Base-by-base conservation (phyloP, 1,139 yeast genomes). In the Pichia sp. region DNA sequence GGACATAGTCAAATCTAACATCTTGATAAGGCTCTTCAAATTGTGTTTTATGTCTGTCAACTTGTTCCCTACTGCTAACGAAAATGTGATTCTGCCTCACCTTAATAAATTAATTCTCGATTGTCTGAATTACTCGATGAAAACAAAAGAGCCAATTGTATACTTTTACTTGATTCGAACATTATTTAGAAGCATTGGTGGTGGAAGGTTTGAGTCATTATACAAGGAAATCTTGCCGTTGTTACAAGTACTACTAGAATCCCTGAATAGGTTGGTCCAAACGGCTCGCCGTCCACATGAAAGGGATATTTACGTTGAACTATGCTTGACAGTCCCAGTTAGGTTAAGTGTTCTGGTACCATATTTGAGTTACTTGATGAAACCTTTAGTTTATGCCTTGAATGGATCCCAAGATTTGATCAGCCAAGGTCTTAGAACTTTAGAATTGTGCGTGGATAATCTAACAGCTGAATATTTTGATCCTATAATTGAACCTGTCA, bases 381-480 rank as follows among this genome's bases (percentile, higher is more conserved):
- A 91, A 58, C 99, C 99, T 0, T 75, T 95, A 53, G 97, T 92
- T 0, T 81, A 84, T 63, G 98, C 99, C 0, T 75, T 95, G 57
- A 88, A 89, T 66, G 97, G 97, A 0, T 79, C 92, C 1, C 96
- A 87, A 58, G 99, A 95, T 61, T 78, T 93, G 52, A 95, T 92
- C 1, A 85, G 93, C 55, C 99, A 93, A 71, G 99, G 99, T 46
- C 75, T 95, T 60, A 78, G 98, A 60, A 93, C 98, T 0, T 79
- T 95, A 56, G 99, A 95, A 65, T 77, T 93, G n/a, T 93, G 99
- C 66, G 97, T 95, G 31, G 99, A 95, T 66, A 95, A 95, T 64
- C 74, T 95, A 56, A 93, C 98, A 0, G 96, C 98, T 0, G 96
- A 92, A 64, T 95, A 91, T 69, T 91, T 95, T 68, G 99, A 95